Evolutionary conservation across 1,139 yeast genomes (phyloP), one percentile per base, ranked within the genome.

Genomic region (Yamadazyma diddensiae): DNA sequence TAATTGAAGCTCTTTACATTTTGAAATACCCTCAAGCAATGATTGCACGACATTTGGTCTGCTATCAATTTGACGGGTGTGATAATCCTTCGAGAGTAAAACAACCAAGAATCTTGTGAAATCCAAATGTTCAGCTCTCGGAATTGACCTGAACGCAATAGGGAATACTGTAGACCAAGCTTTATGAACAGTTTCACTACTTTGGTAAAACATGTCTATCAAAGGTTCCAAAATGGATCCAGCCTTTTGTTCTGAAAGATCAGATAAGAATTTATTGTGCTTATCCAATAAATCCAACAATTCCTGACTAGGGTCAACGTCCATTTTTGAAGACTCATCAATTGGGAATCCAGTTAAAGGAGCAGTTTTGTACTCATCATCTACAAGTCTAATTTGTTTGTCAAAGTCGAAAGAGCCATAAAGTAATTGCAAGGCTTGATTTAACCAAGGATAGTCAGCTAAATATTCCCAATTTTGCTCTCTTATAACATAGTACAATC

Each of bases 401-500:
- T 73, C 73, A 27, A 57, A 57, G 37, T 80, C 82, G 46, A 87
- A 77, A 0, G 95, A 73, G 0, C 94, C 95, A 51, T 83, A 85
- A 9, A 94, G 62, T 26, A 94, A 61, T 53, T 92, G 97, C 24
- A 87, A 65, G 0, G 95, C 98, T 57, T 92, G 98, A 53, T 88
- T 87, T 40, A 90, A 63, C 98, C 98, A 94, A 31, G 90, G 88
- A 49, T 84, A 84, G 45, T 90, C 97, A 0, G 95, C 92, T 30
- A 94, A 67, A 47, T 75, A 83, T 54, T 94, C 98, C 99, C 99
- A 94, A 51, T 87, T 92, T 54, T 94, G 98, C 47, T 92, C 97
- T 24, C 92, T 71, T 21, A 94, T 73, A 7, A 92, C 81, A 49
- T 92, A 94, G 45, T 82, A 81, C 26, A 94, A 63, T 39, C 98